Evolutionary conservation across 345 rosid species (phyloP), one percentile per base, ranked within the genome.

Genomic region (Eucalyptus paniculata): DNA sequence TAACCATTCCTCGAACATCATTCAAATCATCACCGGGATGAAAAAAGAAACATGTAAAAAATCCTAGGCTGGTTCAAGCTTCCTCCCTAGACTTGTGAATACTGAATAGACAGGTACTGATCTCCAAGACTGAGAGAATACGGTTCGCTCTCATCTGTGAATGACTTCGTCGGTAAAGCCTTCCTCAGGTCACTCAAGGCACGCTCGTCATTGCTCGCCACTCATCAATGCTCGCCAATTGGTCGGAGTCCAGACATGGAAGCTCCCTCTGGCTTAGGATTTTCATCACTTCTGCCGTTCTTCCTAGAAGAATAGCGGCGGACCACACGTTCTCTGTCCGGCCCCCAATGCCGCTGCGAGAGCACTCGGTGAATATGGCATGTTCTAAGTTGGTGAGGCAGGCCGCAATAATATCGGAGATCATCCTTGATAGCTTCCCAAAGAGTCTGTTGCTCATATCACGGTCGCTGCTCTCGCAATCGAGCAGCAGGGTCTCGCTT

Each of bases 401-500:
- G 65, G 98, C 99, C 53, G 93, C 93, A 21, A 96, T 62, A 50
- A 96, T 94, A 91, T 96, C 97, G 7, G 98, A 96, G 90, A 96
- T 93, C 93, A 90, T 93, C 90, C 37, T 90, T 88, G n/a, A 95
- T 86, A 51, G 85, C 45, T 72, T 91, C 88, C 89, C 94, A 42
- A 96, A 93, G 65, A 96, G 69, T 65, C 86, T 92, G 56, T 93
- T 92, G 18, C 88, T 89, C 49, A 56, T 92, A 87, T 90, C 89
- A 49, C 90, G 86, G 89, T 90, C 87, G 62, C 91, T 23, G 4
- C n/a, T 72, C 86, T 49, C 87, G 88, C 91, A 88, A 18, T 87
- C 89, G 19, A 90, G 93, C 88, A 97, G 91, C 83, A 95, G 91
- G 69, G 97, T 94, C 91, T 92, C 92, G 90, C 96, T 93, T 88